Evolutionary conservation across 2,329 filamentous ascomycete species (phyloP).

Genomic region (Cladosporium halotolerans): DNA sequence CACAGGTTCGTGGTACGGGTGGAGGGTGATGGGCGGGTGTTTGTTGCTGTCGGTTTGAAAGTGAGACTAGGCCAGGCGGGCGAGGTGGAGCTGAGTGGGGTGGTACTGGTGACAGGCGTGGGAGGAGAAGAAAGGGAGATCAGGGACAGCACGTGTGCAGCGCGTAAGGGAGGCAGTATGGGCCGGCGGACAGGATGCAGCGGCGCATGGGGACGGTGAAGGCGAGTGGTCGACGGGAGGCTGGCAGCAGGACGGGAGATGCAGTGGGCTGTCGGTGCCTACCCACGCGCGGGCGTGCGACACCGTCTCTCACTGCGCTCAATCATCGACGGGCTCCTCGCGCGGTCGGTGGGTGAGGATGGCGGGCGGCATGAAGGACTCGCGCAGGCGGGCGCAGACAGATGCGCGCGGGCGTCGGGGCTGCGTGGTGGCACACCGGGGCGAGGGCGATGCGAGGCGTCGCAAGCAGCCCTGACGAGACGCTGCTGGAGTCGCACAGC

Average conservation of each 20-base stretch:
- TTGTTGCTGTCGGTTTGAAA: conserved; percentile 8
- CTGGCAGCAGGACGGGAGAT: background rate
- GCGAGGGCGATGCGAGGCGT: conserved; percentile 8
- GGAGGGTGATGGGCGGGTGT: background rate
- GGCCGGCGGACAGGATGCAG: background rate
- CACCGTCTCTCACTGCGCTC: no score
- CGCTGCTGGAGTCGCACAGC: conserved; percentile 1
- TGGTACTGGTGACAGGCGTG: background rate
- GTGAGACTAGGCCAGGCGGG: conserved; percentile 1
- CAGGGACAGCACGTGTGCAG: conserved; percentile 1
- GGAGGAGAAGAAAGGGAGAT: background rate
- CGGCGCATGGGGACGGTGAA: background rate
- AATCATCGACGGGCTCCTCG: no score
- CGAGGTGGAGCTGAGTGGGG: background rate
- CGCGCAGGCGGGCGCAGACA: no score
- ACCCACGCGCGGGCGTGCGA: no score
- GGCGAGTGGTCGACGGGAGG: background rate
- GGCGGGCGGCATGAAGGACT: no score
- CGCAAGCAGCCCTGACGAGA: conserved; percentile 6
- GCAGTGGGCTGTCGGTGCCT: no score
- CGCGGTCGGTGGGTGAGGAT: no score
- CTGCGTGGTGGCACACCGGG: conserved; percentile 2
- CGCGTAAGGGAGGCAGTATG: background rate
- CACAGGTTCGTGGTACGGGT: conserved; percentile 3
- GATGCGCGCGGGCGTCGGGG: no score